These are phyloP conservation scores for Meredithiella fracta DNA, from an alignment of 2,329 filamentous ascomycete genomes.

Conservation along the genomic window DNA sequence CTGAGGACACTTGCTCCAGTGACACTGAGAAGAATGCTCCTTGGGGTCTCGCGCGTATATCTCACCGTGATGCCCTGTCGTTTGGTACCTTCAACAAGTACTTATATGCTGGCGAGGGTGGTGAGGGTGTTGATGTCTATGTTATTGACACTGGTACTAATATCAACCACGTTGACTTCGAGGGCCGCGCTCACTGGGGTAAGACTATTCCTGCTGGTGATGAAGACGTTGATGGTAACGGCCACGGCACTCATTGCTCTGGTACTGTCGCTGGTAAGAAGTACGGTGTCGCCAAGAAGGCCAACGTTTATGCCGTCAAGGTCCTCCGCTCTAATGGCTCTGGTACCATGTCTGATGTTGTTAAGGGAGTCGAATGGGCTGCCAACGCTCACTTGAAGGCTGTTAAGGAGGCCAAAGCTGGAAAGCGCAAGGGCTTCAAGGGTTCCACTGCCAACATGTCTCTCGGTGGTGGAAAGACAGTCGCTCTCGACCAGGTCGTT, in stretches of 20 bases:
- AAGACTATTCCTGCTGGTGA: conserved; percentile 84
- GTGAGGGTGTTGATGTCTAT: conserved; percentile 96
- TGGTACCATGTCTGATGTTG: conserved; percentile 95
- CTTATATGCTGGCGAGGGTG: conserved; percentile 73
- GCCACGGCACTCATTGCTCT: conserved; percentile 97
- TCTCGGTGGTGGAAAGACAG: conserved; percentile 92
- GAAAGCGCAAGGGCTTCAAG: conserved; percentile 95
- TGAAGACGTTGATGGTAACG: conserved; percentile 83
- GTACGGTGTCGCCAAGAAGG: conserved; percentile 99
- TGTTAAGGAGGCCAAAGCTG: conserved; percentile 62
- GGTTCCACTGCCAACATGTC: conserved; percentile 99
- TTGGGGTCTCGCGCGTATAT: conserved; percentile 98
- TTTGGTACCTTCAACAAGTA: conserved; percentile 98
- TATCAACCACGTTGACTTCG: conserved; percentile 85
- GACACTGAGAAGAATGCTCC: conserved; percentile 79
- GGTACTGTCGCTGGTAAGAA: conserved; percentile 96
- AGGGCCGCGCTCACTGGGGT: conserved; percentile 88
- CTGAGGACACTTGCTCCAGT: conserved; percentile 31
- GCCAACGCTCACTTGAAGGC: conserved; percentile 63
- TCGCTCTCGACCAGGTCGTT: conserved; percentile 76
- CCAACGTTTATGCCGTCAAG: conserved; percentile 92
- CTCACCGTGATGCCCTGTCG: conserved; percentile 70
- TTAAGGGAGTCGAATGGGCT: conserved; percentile 95
- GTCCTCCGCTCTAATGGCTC: conserved; percentile 94
- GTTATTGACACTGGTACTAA: conserved; percentile 98